phyloP scores from a whole-genome alignment of 345 rosid genomes.

The Brassica carinata region DNA sequence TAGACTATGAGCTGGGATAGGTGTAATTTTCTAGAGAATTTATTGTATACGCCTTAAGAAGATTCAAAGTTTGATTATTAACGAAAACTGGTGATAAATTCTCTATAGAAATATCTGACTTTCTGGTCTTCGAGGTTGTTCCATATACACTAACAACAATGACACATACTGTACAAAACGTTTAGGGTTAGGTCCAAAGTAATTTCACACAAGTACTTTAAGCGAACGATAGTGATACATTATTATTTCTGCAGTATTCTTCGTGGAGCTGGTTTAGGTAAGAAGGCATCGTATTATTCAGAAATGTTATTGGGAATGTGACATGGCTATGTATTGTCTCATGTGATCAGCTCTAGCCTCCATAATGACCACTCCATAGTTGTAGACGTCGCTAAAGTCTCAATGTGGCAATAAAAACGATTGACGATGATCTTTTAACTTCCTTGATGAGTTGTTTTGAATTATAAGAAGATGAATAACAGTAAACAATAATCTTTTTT shows the following conservation, averaged over 20 bases:
- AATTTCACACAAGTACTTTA: background rate
- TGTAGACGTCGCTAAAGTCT: background rate
- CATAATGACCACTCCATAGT: background rate
- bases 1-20: background rate
- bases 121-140: slow-evolving; percentile 1
- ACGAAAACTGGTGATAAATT: background rate
- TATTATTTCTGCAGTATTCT: background rate
- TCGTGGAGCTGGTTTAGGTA: background rate
- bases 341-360: background rate
- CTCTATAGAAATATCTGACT: background rate
- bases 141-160: background rate
- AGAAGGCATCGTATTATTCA: background rate
- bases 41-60: background rate
- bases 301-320: background rate
- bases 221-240: background rate
- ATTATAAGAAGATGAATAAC: background rate
- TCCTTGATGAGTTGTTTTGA: background rate
- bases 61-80: background rate
- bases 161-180: background rate
- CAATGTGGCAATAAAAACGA: slow-evolving; percentile 2
- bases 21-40: background rate
- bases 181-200: background rate
- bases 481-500: background rate
- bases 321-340: background rate
- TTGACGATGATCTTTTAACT: slow-evolving; percentile 6